phyloP scores from a whole-genome alignment of 1,284 basidiomycete genomes.

The Inonotus obliquus region DNA sequence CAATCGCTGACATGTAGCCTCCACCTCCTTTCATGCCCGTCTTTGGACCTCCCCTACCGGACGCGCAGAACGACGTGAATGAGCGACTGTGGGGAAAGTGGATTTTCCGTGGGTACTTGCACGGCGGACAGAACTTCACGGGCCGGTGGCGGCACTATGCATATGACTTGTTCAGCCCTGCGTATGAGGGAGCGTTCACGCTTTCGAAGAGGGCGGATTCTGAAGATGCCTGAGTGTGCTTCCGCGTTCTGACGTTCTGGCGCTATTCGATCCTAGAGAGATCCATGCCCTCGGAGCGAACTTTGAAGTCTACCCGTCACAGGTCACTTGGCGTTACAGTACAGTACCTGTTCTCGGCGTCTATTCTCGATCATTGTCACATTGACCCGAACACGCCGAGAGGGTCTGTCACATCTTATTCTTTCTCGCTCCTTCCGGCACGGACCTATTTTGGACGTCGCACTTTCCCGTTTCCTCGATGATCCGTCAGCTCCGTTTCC shows the following conservation, averaged over 20 bases:
- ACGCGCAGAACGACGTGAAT: slow-evolving; percentile 12
- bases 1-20: background rate
- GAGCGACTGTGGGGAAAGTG: slow-evolving; percentile 34
- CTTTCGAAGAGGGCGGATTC: slow-evolving; percentile 15
- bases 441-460: too few relatives aligned
- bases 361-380: background rate
- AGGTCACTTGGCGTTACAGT: background rate
- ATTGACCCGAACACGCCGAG: background rate
- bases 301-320: background rate
- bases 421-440: too few relatives aligned
- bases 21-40: background rate
- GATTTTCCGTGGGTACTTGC: slow-evolving; percentile 67
- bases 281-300: background rate
- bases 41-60: background rate
- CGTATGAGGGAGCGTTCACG: slow-evolving; percentile 17
- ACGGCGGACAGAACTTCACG: slow-evolving; percentile 58
- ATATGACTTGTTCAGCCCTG: slow-evolving; percentile 13
- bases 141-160: slow-evolving; percentile 54
- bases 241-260: background rate
- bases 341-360: background rate
- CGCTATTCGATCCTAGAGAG: background rate
- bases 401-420: background rate
- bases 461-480: too few relatives aligned
- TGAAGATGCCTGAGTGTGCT: background rate
- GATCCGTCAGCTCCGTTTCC: too few relatives aligned